Percentiles rank a stretch among this genome's conserved stretches.
Evolutionary conservation across 2,329 filamentous ascomycete species (phyloP).

Genomic region (Blumeria hordei): DNA sequence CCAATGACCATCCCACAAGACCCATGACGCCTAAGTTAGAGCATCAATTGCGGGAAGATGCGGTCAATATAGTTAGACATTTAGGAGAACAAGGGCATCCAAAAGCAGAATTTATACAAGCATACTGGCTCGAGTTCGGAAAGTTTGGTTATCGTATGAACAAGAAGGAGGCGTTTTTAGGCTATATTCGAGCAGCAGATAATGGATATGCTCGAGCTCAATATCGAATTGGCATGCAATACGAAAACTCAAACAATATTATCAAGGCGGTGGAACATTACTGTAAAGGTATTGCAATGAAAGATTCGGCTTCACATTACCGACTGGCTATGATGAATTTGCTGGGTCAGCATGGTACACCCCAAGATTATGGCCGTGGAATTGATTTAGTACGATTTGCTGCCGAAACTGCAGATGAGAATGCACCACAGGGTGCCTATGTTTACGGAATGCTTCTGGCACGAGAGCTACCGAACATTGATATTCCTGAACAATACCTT

Average conservation of each 20-base stretch:
- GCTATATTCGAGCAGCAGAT: constrained; percentile 67
- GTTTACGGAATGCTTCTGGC: constrained; percentile 88
- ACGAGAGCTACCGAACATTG: constrained; percentile 74
- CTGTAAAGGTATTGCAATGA: constrained; percentile 49
- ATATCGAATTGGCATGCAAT: constrained; percentile 96
- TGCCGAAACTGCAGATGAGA: constrained; percentile 76
- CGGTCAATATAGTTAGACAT: constrained; percentile 77
- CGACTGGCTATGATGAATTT: constrained; percentile 94
- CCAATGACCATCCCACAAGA: constrained; percentile 24
- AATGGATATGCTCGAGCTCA: constrained; percentile 72
- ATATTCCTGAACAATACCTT: constrained; percentile 47
- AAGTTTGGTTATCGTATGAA: constrained; percentile 79
- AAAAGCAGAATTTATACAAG: constrained; percentile 77
- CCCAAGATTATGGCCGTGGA: constrained; percentile 53
- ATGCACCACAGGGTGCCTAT: constrained; percentile 88
- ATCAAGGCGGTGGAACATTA: constrained; percentile 83
- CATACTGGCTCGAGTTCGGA: constrained; percentile 96
- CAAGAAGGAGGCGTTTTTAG: constrained; percentile 79
- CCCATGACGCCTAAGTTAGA: constrained; percentile 66
- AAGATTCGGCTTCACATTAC: constrained; percentile 69
- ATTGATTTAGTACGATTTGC: constrained; percentile 64
- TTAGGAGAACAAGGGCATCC: constrained; percentile 80
- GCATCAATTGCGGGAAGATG: constrained; percentile 68
- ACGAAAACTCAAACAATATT: constrained; percentile 82
- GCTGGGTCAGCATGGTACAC: constrained; percentile 76